Evolutionary conservation across 2,329 filamentous ascomycete species (phyloP).

Genomic region (Periconia sp.): DNA sequence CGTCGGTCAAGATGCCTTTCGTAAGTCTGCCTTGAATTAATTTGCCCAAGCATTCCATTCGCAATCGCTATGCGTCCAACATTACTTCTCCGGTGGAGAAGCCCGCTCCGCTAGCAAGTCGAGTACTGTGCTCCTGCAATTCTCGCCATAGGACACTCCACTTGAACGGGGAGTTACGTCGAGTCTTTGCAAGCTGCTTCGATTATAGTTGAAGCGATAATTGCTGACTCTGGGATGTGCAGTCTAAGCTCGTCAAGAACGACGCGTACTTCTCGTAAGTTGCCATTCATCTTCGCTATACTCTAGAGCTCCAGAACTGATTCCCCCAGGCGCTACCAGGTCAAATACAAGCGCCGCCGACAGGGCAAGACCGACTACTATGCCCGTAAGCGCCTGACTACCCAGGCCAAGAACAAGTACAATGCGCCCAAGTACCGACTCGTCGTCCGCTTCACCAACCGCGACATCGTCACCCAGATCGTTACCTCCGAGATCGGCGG

Average conservation of each 20-base stretch:
- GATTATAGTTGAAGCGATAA: slow-evolving; percentile 92
- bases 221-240: slow-evolving; percentile 89
- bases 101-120: neutral
- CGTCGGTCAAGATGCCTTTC: slow-evolving; percentile 53
- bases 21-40: slow-evolving; percentile 49
- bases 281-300: slow-evolving; percentile 13
- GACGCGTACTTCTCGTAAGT: slow-evolving; percentile 97
- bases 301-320: slow-evolving; percentile 25
- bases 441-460: slow-evolving; percentile 99
- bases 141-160: slow-evolving; percentile 31
- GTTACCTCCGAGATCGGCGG: slow-evolving; percentile 94
- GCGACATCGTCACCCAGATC: slow-evolving; percentile 98
- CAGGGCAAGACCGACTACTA: slow-evolving; percentile 99
- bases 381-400: slow-evolving; percentile 98
- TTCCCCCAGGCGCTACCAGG: slow-evolving; percentile 86
- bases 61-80: slow-evolving; percentile 5
- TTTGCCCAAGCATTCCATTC: slow-evolving; percentile 6
- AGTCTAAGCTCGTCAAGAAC: slow-evolving; percentile 97
- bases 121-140: slow-evolving; percentile 9
- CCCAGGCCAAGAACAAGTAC: slow-evolving; percentile 99
- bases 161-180: slow-evolving; percentile 35
- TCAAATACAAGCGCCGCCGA: slow-evolving; percentile 98
- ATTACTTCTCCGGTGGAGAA: slow-evolving; percentile 1
- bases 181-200: slow-evolving; percentile 88
- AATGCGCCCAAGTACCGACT: slow-evolving; percentile 99